phyloP scores from a whole-genome alignment of 495 filamentous ascomycete genomes.

The Terfezia boudieri region DNA sequence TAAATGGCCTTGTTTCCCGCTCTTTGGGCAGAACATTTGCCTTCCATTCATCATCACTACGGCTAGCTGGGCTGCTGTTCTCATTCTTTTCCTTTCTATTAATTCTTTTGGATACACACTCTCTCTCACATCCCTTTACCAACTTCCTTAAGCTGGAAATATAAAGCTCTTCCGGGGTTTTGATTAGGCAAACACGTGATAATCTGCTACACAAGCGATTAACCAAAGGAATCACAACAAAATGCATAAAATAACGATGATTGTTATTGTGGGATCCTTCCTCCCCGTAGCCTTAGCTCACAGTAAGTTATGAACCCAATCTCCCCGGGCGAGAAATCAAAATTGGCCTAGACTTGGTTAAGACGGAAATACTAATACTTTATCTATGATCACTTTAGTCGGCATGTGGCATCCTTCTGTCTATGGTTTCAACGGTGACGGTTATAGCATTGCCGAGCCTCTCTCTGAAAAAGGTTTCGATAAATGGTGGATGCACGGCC shows the following conservation, averaged over 20 bases:
- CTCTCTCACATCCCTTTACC: no score
- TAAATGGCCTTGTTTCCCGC: no score
- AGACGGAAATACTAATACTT: not conserved
- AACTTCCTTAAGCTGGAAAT: no score
- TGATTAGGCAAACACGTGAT: no score
- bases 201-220: no score
- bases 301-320: not conserved
- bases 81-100: no score
- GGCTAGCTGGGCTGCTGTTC: no score
- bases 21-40: no score
- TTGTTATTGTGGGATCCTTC: not conserved
- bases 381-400: not conserved
- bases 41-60: no score
- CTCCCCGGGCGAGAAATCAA: not conserved
- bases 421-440: constrained; percentile 12
- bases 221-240: no score
- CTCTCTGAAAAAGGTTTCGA: constrained; percentile 3
- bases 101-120: no score
- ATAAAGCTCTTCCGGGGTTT: no score
- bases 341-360: not conserved
- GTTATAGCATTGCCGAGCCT: constrained; percentile 11
- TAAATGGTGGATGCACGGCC: constrained; percentile 16
- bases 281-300: not conserved
- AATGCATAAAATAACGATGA: not conserved
- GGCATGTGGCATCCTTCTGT: constrained; percentile 7